Evolutionary conservation across 192 early-diverging fungal species (phyloP), one percentile per base, ranked within the genome.

Genomic region (Linderina pennispora): DNA sequence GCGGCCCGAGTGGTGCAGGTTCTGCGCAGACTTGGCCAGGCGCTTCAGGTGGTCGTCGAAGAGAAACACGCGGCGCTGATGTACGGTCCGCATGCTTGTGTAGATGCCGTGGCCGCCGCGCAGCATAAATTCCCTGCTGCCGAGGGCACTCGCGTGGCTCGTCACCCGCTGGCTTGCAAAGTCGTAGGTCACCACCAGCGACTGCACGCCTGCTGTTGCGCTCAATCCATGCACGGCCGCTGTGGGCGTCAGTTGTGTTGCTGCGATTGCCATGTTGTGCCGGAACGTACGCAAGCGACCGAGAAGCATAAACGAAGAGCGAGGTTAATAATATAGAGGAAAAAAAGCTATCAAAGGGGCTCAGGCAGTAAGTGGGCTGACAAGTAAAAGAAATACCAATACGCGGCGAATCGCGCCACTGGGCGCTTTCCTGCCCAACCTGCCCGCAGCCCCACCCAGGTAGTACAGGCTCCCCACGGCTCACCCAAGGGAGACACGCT

Each of bases 61-160:
- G 4, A 71, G 43, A 40, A 71, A 71, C 21, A 71, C 32, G 0
- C 67, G 67, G 16, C 36, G 45, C 9, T 56, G 46, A 34, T 48
- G 36, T 14, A 63, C 54, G 4, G 67, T 71, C 9, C 67, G 67
- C 61, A 71, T 63, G 2, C 45, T 48, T 2, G 67, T 71, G 61
- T 71, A 71, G 2, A 63, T 40, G 16, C 67, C 67, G 9, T 23
- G 22, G n/a, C 56, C 61, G 17, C 67, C 56, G 3, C 22, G 6
- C 7, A 71, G 61, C 67, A 71, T 71, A 40, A 71, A 71, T 13
- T 58, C 61, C 16, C 48, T 50, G n/a, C 60, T 52, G 28, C 44
- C 38, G 47, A 46, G 44, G 21, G 26, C 25, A 35, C 47, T 59
- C 20, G 21, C 22, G n/a, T 52, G 55, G 25, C 47, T 53, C 19